These are phyloP conservation scores for Xanthoceras sorbifolium DNA, from an alignment of 345 rosid species.

Conservation along the genomic window DNA sequence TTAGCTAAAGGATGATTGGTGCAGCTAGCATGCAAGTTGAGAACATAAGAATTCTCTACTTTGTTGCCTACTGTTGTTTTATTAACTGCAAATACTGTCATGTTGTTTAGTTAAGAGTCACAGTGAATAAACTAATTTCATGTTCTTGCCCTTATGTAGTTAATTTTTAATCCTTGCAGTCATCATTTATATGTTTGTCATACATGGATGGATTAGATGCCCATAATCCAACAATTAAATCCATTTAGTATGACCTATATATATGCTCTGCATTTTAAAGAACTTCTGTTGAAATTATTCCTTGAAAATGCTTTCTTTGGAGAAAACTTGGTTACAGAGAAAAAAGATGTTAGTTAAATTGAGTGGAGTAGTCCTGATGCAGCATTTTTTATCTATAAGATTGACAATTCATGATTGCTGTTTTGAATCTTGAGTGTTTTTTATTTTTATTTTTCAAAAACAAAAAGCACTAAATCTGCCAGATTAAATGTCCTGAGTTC, in stretches of 20 bases:
- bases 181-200: not conserved
- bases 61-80: not conserved
- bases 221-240: not conserved
- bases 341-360: not conserved
- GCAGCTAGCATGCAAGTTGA: not conserved
- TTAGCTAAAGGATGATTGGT: slow-evolving; percentile 2
- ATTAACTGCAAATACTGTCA: not conserved
- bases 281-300: not conserved
- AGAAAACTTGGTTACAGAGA: not conserved
- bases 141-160: not conserved
- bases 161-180: not conserved
- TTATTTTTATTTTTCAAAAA: no score
- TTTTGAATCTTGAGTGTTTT: not conserved
- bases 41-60: not conserved
- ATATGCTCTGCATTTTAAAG: not conserved
- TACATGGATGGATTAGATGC: not conserved
- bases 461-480: no score
- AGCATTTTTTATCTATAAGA: slow-evolving; percentile 12
- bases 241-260: not conserved
- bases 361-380: slow-evolving; percentile 12
- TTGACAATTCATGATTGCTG: slow-evolving; percentile 12
- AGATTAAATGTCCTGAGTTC: not conserved
- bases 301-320: not conserved
- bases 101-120: not conserved
- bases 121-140: not conserved